Conservation (phyloP, 2,329 filamentous ascomycete species). For the Catunica adiposa region DNA sequence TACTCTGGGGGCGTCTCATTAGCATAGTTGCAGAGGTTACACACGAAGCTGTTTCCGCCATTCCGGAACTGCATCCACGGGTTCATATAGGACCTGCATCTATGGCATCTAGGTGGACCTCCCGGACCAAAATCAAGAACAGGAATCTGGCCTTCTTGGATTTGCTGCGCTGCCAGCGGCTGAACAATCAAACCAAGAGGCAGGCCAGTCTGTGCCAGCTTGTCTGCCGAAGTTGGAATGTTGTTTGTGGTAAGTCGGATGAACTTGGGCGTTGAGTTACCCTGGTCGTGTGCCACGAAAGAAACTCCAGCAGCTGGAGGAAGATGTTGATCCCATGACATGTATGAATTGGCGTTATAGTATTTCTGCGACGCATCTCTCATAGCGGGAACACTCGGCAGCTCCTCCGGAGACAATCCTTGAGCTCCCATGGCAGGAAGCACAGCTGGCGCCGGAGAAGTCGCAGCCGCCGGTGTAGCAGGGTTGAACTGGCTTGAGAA, state of each 20-base stretch:
- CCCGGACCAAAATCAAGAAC: conserved; percentile 87
- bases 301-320: conserved; percentile 78
- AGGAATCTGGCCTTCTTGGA: conserved; percentile 74
- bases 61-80: conserved; percentile 96
- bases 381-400: conserved; percentile 76
- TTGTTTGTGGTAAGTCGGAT: conserved; percentile 84
- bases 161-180: conserved; percentile 65
- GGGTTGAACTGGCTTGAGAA: conserved; percentile 23
- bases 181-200: conserved; percentile 81
- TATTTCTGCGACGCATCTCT: conserved; percentile 69
- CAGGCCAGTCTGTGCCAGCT: conserved; percentile 61
- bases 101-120: conserved; percentile 77
- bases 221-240: conserved; percentile 70
- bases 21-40: conserved; percentile 94
- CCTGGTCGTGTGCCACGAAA: conserved; percentile 89
- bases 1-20: conserved; percentile 86
- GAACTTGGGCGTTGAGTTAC: conserved; percentile 90
- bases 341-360: conserved; percentile 77
- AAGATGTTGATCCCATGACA: conserved; percentile 86
- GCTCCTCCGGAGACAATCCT: conserved; percentile 75
- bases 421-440: conserved; percentile 20
- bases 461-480: conserved; percentile 30
- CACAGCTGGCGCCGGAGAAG: conserved; percentile 20
- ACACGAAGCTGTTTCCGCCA: conserved; percentile 91
- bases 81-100: conserved; percentile 94